A percentile compares a stretch with the other conserved stretches of the same genome.
phyloP scores from a whole-genome alignment of 2,329 filamentous ascomycete genomes.

The Colletotrichum karsti region DNA sequence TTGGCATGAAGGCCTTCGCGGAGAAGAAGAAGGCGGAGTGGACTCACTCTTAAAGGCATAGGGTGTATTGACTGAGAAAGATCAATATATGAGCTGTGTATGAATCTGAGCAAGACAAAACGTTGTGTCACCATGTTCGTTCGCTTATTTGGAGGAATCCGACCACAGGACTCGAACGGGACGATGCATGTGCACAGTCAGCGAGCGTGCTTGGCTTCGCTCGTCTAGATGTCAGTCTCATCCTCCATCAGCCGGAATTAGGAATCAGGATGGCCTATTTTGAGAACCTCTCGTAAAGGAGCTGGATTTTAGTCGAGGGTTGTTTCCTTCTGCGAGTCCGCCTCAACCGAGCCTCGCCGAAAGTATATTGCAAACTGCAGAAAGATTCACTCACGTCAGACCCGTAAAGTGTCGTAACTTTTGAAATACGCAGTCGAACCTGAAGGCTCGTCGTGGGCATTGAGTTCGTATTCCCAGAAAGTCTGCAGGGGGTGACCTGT shows the following conservation, averaged over 20 bases:
- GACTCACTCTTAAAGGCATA: conserved; percentile 85
- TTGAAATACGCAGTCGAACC: background rate
- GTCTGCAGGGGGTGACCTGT: conserved; percentile 10
- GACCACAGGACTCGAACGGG: background rate
- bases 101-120: conserved; percentile 12
- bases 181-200: conserved; percentile 22
- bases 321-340: background rate
- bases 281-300: background rate
- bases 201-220: conserved; percentile 10
- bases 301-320: background rate
- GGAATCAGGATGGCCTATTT: background rate
- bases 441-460: conserved; percentile 1
- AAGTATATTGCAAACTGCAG: no score
- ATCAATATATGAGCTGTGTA: conserved; percentile 8
- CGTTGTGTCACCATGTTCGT: conserved; percentile 2
- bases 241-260: background rate
- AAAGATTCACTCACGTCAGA: background rate
- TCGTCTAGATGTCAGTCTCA: background rate
- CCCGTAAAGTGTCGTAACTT: background rate
- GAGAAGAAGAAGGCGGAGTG: conserved; percentile 95
- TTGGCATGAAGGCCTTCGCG: conserved; percentile 94
- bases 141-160: conserved; percentile 4
- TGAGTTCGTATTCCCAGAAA: conserved; percentile 15
- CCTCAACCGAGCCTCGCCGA: background rate
- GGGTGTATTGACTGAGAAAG: background rate